Base-by-base conservation (phyloP, 1,284 basidiomycete genomes). In the Gastroboletus turbinatus region DNA sequence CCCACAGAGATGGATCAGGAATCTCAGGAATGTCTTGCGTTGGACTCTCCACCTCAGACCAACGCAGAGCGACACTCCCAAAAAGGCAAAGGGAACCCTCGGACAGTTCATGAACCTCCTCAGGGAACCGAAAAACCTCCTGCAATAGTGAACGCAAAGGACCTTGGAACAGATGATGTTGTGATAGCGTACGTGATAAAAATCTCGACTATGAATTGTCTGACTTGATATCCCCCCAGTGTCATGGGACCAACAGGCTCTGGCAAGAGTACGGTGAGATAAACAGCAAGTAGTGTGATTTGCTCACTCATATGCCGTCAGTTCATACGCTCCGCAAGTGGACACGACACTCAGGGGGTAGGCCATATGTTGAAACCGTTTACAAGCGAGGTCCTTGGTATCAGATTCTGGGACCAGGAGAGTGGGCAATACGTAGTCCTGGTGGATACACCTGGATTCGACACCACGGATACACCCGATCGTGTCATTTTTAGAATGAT, bases 321-420 rank as follows among this genome's bases (percentile, higher is more conserved):
- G 72, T 67, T 73, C 52, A 59, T 73, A 54, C 50, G 61, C 23
- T 25, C 45, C 10, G 65, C 61, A 11, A 59, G 61, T 56, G 56
- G 59, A 46, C 6, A 40, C 47, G 36, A 29, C 30, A 23, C 19
- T 47, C 10, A 33, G 11, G 46, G 55, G 53, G 23, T 54, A n/a
- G 66, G 48, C 32, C 62, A 52, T 55, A 21, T 3, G 25, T 62
- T 52, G 50, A 60, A 5, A 51, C 63, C 45, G 21, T 60, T 27
- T 27, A 70, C 71, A 2, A 46, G 17, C 4, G n/a, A 53, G 0
- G 57, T 72, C 17, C 32, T 17, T 6, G 38, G 53, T 1, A 23
- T 59, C 30, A 58, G 39, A 45, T 60, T 60, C 46, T 21, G n/a
- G 23, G 40, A 65, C 9, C 19, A 52, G 19, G 35, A 38, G 4